Evolutionary conservation across 2,329 filamentous ascomycete species (phyloP).

Genomic region (Aspergillus novofumigatus): DNA sequence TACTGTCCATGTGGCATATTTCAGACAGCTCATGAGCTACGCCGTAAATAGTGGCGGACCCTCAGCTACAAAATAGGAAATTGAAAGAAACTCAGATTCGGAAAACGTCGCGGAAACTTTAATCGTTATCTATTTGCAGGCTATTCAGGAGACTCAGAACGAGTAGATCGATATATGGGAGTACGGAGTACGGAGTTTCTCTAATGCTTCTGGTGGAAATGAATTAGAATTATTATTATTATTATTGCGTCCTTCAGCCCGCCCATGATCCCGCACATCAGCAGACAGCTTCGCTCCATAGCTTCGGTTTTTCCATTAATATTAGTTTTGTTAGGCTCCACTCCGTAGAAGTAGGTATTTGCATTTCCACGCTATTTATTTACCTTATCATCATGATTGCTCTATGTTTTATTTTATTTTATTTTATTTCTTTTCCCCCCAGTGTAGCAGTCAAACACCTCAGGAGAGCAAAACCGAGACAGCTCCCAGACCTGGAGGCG

Average conservation of each 20-base stretch:
- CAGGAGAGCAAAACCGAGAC: not conserved
- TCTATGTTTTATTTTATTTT: not conserved
- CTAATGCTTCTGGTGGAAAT: not conserved
- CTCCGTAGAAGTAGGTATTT: conserved; percentile 1
- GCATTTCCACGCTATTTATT: not conserved
- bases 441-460: not conserved
- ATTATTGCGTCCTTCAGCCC: not conserved
- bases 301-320: not conserved
- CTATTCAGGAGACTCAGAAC: not conserved
- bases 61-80: conserved; percentile 4
- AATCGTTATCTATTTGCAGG: not conserved
- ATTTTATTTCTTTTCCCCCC: not conserved
- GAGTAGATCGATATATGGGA: not conserved
- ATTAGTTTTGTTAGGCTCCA: conserved; percentile 7
- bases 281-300: conserved; percentile 5
- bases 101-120: not conserved
- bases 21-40: conserved; percentile 1
- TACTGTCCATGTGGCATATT: conserved; percentile 11
- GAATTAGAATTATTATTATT: no score
- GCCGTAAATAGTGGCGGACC: conserved; percentile 8
- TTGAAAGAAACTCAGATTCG: not conserved
- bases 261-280: conserved; percentile 1
- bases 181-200: not conserved
- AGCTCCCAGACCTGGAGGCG: not conserved
- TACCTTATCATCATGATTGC: not conserved